Conservation (phyloP, 768 basidiomycete genomes). For the Lactifluus hygrophoroides region DNA sequence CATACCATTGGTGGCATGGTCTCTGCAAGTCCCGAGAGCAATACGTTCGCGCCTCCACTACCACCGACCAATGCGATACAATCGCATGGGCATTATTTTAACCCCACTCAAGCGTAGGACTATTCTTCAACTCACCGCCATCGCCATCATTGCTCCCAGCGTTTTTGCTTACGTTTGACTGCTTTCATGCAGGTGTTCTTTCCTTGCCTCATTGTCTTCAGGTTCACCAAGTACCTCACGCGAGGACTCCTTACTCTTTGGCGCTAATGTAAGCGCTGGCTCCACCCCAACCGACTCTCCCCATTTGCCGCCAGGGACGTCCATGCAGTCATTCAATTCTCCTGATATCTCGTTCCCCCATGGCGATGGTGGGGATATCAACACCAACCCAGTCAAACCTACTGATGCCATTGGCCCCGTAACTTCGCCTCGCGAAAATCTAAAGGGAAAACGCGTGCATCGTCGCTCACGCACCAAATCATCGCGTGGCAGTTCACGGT, state of each 20-base stretch:
- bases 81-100: not conserved
- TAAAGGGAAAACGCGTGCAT: not conserved
- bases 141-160: too few species aligned
- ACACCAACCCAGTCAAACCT: not conserved
- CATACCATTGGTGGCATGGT: conserved; percentile 6
- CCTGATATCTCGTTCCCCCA: conserved; percentile 8
- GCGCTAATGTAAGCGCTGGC: conserved; percentile 1
- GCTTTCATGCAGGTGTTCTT: not conserved
- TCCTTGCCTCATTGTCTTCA: not conserved
- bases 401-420: not conserved
- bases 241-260: not conserved
- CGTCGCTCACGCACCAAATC: conserved; percentile 15
- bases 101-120: conserved; percentile 4
- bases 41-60: not conserved
- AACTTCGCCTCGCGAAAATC: not conserved
- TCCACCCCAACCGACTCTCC: not conserved
- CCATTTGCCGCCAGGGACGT: not conserved
- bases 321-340: conserved; percentile 1
- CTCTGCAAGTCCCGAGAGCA: conserved; percentile 7
- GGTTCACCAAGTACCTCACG: not conserved
- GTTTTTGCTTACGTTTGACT: not conserved
- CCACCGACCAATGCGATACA: conserved; percentile 1
- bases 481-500: conserved; percentile 4
- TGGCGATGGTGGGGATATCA: not conserved
- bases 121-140: not conserved